Base-by-base conservation (phyloP, 495 filamentous ascomycete genomes). In the Neurospora sublineolata region DNA sequence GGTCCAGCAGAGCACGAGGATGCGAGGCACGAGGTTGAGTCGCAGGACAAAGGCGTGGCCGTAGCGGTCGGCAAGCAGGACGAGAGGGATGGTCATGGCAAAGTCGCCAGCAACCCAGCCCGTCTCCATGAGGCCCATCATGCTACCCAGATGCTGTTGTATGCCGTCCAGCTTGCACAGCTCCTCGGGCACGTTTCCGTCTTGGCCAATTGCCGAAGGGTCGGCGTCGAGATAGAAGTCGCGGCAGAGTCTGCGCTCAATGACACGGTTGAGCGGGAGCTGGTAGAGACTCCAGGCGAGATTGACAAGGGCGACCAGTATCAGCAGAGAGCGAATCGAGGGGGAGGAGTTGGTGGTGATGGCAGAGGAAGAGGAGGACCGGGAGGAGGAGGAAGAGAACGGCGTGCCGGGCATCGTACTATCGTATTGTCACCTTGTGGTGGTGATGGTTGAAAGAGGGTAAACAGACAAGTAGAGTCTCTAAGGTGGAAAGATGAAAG, bases 21-120 rank as follows among this genome's bases (percentile, higher is more conserved):
- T 41, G 33, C 83, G 78, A 2, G 83, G 81, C 33, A 79, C 44
- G 11, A 84, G 73, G 68, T 84, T 84, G 23, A 84, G 75, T 70
- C 72, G 78, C 52, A 84, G 73, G n/a, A 84, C 79, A 3, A 44
- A 46, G 11, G 74, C 76, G 18, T 75, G 75, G 6, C 83, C 83
- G 36, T 81, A 81, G 14, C 76, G 77, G 41, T 82, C 81, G 4
- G 80, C 79, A 3, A 83, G 71, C 40, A 79, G 80, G 23, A 81
- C 78, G 14, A 84, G 75, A 4, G 83, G 83, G 38, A 84, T 82
- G 6, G 83, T 84, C 81, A 83, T 82, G 58, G 83, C 14, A 27
- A 84, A 82, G 69, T 84, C 82, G n/a, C 83, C 82, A 33, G 77
- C 82, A 39, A 83, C 80, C 82, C 83, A 84, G 5, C 77, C 60